Base-by-base conservation (phyloP, 306 rosid genomes). In the Pueraria montana region DNA sequence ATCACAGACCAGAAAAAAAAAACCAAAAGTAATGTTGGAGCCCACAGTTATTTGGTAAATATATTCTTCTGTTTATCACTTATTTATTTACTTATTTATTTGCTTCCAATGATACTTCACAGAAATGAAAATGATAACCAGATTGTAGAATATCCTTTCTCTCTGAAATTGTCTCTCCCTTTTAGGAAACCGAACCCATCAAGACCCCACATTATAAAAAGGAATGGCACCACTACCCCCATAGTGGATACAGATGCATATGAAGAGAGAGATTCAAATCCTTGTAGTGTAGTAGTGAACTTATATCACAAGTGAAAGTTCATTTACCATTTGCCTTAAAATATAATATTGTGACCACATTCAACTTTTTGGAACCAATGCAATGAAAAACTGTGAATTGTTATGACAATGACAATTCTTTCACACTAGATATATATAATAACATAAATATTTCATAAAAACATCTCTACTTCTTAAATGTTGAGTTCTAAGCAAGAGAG, bases 11-110 rank as follows among this genome's bases (percentile, higher is more conserved):
- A 40, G 3, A 38, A 26, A 21, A n/a, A 40, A 21, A 1, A 36
- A n/a, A n/a, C n/a, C n/a, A n/a, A 20, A 65, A 48, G 30, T 52
- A 83, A 69, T 8, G 46, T 79, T 45, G 84, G 89, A 75, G 79
- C 77, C 84, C 87, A 68, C 84, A 20, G 68, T 80, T 58, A 68
- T 48, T 36, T 56, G 27, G 59, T 67, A 58, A 64, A 65, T 40
- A 63, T 8, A 38, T 38, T 14, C 27, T 70, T 30, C 0, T 45
- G 9, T 36, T 11, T 48, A 46, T 42, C 2, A 6, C 8, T 48
- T 38, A 38, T 38, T 6, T 38, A 8, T 69, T 21, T 40, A 0
- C 21, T 11, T 20, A 36, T 78, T 74, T 27, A 43, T 68, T 46
- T 72, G 17, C 71, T 77, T 73, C 24, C 79, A 79, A 56, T 69